Evolutionary conservation across 2,329 filamentous ascomycete species (phyloP).

Genomic region (Chrysoporthe deuterocubensis): DNA sequence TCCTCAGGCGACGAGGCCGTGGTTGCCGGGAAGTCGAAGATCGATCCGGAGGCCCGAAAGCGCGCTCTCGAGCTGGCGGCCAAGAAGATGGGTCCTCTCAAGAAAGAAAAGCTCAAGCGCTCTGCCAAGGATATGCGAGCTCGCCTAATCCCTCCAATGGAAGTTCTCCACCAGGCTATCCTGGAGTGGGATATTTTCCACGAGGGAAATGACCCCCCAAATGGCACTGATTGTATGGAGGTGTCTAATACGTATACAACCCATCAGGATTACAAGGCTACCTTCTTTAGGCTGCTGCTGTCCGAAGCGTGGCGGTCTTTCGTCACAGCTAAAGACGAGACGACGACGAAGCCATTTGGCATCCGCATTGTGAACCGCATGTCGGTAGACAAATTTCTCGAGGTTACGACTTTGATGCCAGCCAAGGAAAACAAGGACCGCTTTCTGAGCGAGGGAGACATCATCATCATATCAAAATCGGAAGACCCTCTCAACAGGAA

Average conservation of each 20-base stretch:
- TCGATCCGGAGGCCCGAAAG: constrained; percentile 27
- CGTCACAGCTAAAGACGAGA: constrained; percentile 86
- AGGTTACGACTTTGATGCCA: constrained; percentile 84
- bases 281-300: constrained; percentile 86
- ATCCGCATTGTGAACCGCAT: constrained; percentile 87
- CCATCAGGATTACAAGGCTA: constrained; percentile 79
- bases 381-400: constrained; percentile 89
- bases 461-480: constrained; percentile 81
- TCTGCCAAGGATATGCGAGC: constrained; percentile 94
- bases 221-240: constrained; percentile 70
- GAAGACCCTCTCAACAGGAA: constrained; percentile 69
- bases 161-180: constrained; percentile 81
- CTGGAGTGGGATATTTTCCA: constrained; percentile 96
- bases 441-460: constrained; percentile 80
- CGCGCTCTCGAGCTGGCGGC: constrained; percentile 50
- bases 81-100: constrained; percentile 72
- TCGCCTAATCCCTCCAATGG: constrained; percentile 86
- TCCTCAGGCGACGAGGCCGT: constrained; percentile 59
- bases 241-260: constrained; percentile 80
- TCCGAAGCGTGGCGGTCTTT: constrained; percentile 97
- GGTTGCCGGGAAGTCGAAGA: constrained; percentile 45
- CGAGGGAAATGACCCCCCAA: constrained; percentile 82
- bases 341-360: constrained; percentile 77
- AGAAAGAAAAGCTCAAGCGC: constrained; percentile 78
- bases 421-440: constrained; percentile 77